Evolutionary conservation across 2,329 filamentous ascomycete species (phyloP).

Genomic region (Botrytis tulipae): DNA sequence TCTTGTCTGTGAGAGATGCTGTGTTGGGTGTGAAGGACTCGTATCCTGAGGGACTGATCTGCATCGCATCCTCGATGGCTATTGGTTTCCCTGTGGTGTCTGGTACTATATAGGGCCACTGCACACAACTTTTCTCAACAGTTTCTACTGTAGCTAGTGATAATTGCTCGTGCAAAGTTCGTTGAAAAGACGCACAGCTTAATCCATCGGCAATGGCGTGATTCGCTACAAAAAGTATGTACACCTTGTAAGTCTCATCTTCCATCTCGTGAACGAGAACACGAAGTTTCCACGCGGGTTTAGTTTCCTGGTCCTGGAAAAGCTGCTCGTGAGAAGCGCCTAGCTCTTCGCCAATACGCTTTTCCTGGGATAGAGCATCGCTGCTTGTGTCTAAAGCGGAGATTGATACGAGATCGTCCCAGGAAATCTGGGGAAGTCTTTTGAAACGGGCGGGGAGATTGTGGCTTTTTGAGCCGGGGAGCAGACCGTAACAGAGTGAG

Average conservation of each 20-base stretch:
- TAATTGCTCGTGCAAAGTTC: slow-evolving; percentile 25
- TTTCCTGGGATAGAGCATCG: neutral
- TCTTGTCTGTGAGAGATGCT: neutral
- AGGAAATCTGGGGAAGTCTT: neutral
- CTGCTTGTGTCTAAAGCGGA: neutral
- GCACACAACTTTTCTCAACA: neutral
- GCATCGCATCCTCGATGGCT: slow-evolving; percentile 22
- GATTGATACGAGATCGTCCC: neutral
- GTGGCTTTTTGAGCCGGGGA: neutral
- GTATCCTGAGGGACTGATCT: neutral
- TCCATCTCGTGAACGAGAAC: slow-evolving; percentile 18
- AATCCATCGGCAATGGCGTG: slow-evolving; percentile 31
- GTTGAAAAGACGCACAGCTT: slow-evolving; percentile 27
- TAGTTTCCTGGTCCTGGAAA: slow-evolving; percentile 24
- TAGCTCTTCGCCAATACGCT: slow-evolving; percentile 12
- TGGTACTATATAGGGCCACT: slow-evolving; percentile 25
- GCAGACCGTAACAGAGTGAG: neutral
- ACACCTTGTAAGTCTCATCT: slow-evolving; percentile 19
- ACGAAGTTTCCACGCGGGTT: slow-evolving; percentile 30
- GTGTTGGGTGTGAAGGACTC: neutral
- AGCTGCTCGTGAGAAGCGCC: slow-evolving; percentile 25
- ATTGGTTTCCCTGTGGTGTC: slow-evolving; percentile 2
- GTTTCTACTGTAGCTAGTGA: neutral
- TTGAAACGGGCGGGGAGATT: neutral
- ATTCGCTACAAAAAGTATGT: slow-evolving; percentile 26